phyloP scores from a whole-genome alignment of 805 yeast genomes.

The Nakazawaea peltata region DNA sequence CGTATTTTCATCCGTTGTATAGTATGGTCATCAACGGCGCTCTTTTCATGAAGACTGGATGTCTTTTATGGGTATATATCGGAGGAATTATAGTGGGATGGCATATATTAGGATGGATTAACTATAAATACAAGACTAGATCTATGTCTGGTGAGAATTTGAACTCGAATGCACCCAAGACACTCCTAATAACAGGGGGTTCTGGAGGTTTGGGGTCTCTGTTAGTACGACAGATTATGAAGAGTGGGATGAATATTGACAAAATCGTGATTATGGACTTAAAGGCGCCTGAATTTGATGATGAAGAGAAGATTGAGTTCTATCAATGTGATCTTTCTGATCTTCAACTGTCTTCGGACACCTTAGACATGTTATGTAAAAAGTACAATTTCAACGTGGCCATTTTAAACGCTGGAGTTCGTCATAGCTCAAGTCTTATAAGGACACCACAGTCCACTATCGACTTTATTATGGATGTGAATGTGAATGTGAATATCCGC shows the following conservation, averaged over 20 bases:
- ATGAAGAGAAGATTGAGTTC: constrained; percentile 18
- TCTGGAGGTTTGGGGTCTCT: no score
- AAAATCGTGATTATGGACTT: neutral
- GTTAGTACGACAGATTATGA: no score
- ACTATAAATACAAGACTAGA: no score
- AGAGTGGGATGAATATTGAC: neutral
- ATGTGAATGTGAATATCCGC: constrained; percentile 34
- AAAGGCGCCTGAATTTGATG: neutral
- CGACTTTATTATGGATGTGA: constrained; percentile 27
- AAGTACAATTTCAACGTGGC: constrained; percentile 23
- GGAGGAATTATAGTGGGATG: no score
- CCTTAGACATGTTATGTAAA: no score
- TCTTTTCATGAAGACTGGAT: neutral
- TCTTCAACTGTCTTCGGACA: no score
- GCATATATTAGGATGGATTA: no score
- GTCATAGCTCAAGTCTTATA: constrained; percentile 24
- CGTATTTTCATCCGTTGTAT: no score
- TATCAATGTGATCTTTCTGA: constrained; percentile 18
- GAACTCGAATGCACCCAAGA: no score
- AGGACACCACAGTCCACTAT: constrained; percentile 18
- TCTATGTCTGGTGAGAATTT: no score
- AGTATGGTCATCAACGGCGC: neutral
- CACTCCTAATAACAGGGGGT: no score
- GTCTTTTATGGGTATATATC: no score
- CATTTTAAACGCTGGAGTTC: constrained; percentile 42